Conservation (phyloP, 2,329 filamentous ascomycete species). For the Ceratocystis albifundus region DNA sequence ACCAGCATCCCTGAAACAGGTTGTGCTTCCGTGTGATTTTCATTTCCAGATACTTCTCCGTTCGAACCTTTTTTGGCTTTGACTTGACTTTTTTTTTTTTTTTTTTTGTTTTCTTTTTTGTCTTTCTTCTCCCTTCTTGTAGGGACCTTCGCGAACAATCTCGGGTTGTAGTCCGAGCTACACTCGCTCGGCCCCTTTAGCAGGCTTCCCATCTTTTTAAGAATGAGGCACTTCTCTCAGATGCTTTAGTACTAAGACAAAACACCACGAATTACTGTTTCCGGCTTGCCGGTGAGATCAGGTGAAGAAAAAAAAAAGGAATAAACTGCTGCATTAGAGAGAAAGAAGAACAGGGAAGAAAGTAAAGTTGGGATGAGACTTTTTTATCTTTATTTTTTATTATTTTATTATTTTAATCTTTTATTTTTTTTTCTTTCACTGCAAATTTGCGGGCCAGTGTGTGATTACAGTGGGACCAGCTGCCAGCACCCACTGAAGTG, state of each 20-base stretch:
- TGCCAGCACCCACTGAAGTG: too few relatives aligned
- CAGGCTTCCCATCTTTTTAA: too few relatives aligned
- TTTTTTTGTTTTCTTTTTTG: too few relatives aligned
- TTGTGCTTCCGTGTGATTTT: neutral
- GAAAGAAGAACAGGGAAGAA: neutral
- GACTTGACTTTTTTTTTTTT: too few relatives aligned
- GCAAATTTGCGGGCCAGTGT: neutral
- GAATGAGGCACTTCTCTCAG: too few relatives aligned
- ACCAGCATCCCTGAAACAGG: neutral
- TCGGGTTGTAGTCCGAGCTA: neutral
- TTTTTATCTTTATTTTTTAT: too few relatives aligned
- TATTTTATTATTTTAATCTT: too few relatives aligned
- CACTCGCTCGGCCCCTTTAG: neutral
- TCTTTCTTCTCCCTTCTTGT: neutral
- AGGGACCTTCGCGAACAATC: neutral
- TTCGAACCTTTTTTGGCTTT: neutral
- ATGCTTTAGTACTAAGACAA: too few relatives aligned
- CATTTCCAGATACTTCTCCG: neutral
- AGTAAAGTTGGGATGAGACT: slow-evolving; percentile 3
- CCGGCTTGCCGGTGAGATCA: too few relatives aligned
- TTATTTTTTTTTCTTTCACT: too few relatives aligned
- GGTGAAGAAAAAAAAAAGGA: neutral
- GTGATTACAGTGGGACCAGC: neutral
- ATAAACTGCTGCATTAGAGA: neutral
- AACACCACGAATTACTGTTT: too few relatives aligned